phyloP scores from a whole-genome alignment of 2,329 filamentous ascomycete genomes.

The Phaeosphaeriaceae sp. region DNA sequence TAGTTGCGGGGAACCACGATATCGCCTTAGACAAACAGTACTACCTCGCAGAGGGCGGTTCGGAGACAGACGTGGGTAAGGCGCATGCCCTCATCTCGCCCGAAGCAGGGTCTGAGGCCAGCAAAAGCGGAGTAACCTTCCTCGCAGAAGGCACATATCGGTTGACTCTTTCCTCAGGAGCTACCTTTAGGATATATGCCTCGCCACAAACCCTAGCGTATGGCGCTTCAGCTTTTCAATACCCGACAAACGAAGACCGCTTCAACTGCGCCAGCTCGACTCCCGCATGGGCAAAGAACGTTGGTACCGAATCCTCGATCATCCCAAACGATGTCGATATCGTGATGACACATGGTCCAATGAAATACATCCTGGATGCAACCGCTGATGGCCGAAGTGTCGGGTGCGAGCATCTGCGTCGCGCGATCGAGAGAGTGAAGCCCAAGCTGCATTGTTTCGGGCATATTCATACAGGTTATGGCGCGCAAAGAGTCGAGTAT shows the following conservation, averaged over 20 bases:
- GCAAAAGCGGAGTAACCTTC: conserved; percentile 55
- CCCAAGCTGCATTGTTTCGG: conserved; percentile 66
- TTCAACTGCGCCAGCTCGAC: conserved; percentile 51
- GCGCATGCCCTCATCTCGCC: conserved; percentile 33
- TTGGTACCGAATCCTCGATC: conserved; percentile 22
- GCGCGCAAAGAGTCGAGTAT: conserved; percentile 41
- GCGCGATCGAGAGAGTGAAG: conserved; percentile 53
- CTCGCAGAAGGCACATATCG: conserved; percentile 59
- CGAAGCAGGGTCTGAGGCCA: conserved; percentile 49
- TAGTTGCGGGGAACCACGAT: conserved; percentile 70
- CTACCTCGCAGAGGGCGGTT: conserved; percentile 40
- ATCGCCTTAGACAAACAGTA: conserved; percentile 59
- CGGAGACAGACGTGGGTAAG: conserved; percentile 9
- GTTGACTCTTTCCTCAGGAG: conserved; percentile 57
- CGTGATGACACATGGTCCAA: conserved; percentile 67
- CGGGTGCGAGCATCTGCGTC: conserved; percentile 62
- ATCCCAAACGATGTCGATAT: conserved; percentile 58
- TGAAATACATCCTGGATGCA: conserved; percentile 58
- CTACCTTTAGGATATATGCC: conserved; percentile 59
- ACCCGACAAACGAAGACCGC: conserved; percentile 56
- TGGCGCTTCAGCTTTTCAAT: conserved; percentile 62
- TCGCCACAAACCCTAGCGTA: conserved; percentile 61
- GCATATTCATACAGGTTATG: conserved; percentile 62
- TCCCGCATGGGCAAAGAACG: conserved; percentile 26
- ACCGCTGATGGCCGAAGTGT: conserved; percentile 44